Percentiles rank a stretch among this genome's conserved stretches.
These are phyloP conservation scores for Cupressus sempervirens DNA, from an alignment of 75 land plant genomes.

Conservation along the genomic window DNA sequence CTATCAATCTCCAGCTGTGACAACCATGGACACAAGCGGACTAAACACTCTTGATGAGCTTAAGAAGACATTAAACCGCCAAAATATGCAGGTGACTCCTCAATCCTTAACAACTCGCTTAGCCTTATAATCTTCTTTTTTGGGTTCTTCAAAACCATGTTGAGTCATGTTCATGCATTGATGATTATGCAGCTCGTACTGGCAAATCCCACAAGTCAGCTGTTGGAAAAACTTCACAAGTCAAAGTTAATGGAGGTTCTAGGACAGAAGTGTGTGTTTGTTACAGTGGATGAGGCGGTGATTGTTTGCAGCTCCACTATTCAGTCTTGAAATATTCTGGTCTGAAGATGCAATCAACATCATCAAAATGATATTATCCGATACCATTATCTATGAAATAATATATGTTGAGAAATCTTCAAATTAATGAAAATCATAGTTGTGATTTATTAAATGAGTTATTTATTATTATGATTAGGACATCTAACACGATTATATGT, in stretches of 20 bases:
- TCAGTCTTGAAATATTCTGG: not conserved
- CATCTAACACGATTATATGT: no score
- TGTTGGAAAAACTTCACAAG: not conserved
- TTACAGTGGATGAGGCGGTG: conserved; percentile 8
- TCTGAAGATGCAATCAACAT: no score
- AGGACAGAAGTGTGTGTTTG: not conserved
- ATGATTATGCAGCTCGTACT: conserved; percentile 8
- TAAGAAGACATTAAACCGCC: not conserved
- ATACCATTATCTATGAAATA: no score
- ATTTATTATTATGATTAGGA: no score
- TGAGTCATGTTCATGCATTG: not conserved
- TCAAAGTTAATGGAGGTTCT: conserved; percentile 6
- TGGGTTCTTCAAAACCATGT: not conserved
- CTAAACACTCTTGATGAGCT: not conserved
- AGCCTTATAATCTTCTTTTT: not conserved
- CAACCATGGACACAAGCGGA: not conserved
- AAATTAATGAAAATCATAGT: no score
- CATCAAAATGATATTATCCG: no score
- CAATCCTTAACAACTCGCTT: not conserved
- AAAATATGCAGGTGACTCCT: not conserved
- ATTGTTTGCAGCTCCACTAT: not conserved
- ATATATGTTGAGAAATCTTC: no score
- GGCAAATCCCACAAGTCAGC: not conserved
- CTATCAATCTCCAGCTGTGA: not conserved
- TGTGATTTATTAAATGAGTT: no score